A percentile compares a stretch with the other conserved stretches of the same genome.
phyloP scores from a whole-genome alignment of 208 protist species.

The Acanthamoeba lugdunensis region DNA sequence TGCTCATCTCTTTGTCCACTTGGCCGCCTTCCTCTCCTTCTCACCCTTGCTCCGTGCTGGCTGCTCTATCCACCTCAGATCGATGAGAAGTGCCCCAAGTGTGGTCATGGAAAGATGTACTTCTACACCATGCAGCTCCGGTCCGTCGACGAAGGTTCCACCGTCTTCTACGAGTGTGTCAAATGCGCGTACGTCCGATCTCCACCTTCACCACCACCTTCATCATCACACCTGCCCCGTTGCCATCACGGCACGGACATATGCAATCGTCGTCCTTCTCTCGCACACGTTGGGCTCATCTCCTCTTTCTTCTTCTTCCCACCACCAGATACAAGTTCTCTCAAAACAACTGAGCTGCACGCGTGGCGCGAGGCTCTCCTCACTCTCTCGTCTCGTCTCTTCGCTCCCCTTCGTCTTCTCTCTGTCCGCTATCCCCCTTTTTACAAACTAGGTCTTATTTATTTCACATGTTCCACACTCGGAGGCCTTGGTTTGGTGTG shows the following conservation, averaged over 20 bases:
- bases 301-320: not conserved
- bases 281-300: not conserved
- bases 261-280: not conserved
- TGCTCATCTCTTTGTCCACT: not conserved
- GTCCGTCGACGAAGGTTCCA: slow-evolving; percentile 90
- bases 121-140: slow-evolving; percentile 88
- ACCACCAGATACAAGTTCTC: slow-evolving; percentile 64
- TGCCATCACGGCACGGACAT: no score
- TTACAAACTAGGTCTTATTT: not conserved
- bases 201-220: not conserved
- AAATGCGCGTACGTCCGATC: slow-evolving; percentile 80
- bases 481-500: not conserved
- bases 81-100: slow-evolving; percentile 87
- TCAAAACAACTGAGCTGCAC: slow-evolving; percentile 54
- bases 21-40: not conserved
- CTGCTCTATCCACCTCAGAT: slow-evolving; percentile 74
- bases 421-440: not conserved
- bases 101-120: slow-evolving; percentile 84
- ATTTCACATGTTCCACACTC: not conserved
- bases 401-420: not conserved
- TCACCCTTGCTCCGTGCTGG: not conserved
- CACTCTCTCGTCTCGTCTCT: not conserved
- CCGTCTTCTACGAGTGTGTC: slow-evolving; percentile 88
- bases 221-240: no score
- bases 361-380: not conserved